A percentile compares a stretch with the other conserved stretches of the same genome.
Conservation (phyloP, 2,329 filamentous ascomycete genomes). For the Monosporascus sp. region DNA sequence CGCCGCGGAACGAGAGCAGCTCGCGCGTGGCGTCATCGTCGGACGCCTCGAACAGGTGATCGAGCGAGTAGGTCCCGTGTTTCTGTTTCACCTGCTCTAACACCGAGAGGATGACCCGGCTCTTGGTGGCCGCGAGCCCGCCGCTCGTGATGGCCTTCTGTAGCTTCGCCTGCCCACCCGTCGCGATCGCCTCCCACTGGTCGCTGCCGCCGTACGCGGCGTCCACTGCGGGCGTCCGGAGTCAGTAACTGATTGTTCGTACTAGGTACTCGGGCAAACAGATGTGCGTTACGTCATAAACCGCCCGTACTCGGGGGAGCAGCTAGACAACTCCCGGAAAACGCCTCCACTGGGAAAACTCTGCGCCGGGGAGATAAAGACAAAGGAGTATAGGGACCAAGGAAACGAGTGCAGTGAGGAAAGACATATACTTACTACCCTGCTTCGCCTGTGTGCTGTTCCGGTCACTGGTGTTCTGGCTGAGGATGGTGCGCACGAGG, state of each 20-base stretch:
- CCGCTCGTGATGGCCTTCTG: constrained; percentile 63
- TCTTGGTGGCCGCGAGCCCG: constrained; percentile 68
- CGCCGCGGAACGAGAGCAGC: constrained; percentile 44
- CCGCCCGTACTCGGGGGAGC: too few relatives aligned
- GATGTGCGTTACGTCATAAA: too few relatives aligned
- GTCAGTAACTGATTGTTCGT: too few relatives aligned
- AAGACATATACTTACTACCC: constrained; percentile 18
- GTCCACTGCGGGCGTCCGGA: constrained; percentile 26
- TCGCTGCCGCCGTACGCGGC: constrained; percentile 37
- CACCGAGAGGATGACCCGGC: constrained; percentile 64
- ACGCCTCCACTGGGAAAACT: too few relatives aligned
- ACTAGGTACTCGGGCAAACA: too few relatives aligned
- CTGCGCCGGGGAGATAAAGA: too few relatives aligned
- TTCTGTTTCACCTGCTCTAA: constrained; percentile 54
- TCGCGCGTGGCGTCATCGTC: constrained; percentile 46
- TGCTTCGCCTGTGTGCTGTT: constrained; percentile 57
- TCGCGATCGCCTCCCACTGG: constrained; percentile 36
- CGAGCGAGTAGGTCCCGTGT: constrained; percentile 40
- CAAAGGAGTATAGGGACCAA: too few relatives aligned
- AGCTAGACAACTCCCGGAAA: too few relatives aligned
- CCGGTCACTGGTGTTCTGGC: constrained; percentile 46
- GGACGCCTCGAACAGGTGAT: constrained; percentile 39
- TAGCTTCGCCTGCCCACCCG: constrained; percentile 34
- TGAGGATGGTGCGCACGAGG: constrained; percentile 46
- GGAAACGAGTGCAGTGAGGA: too few relatives aligned